Evolutionary conservation across 495 filamentous ascomycete species (phyloP), one percentile per base, ranked within the genome.

Genomic region (Talaromyces wortmannii): DNA sequence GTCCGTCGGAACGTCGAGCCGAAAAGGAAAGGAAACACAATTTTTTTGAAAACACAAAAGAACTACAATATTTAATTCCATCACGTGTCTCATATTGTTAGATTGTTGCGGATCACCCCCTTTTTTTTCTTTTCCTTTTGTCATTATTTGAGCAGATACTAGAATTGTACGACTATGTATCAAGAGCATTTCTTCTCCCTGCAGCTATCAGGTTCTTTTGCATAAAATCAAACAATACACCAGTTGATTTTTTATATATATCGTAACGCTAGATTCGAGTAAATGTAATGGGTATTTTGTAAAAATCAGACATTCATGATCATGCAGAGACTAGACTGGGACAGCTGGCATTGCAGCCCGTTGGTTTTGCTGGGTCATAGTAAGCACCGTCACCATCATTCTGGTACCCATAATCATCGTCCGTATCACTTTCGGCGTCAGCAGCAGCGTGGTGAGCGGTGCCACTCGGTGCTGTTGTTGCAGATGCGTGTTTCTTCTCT

Each of bases 361-460:
- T 83, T 31, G 81, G 80, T 31, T 62, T 60, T 15, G 67, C 65
- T 13, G 80, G 81, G 66, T 83, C 67, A 65, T 83, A 83, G 53
- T 75, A 75, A 6, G 66, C 74, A 13, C 65, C 72, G 6, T 62
- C 68, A 6, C 66, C 60, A 31, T 62, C 65, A 61, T 66, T 63
- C 60, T 64, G 63, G 53, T 70, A 63, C 32, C 61, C 60, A 61
- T 77, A 72, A 33, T 76, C 72, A n/a, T 74, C 74, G 52, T 77
- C 74, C 3, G 68, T 74, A 48, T 76, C 73, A 53, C 72, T 74
- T 44, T 73, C 76, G 10, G 49, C 65, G 43, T 70, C 64, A 4
- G 23, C 23, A 4, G 23, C 23, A 23, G 23, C 23, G 23, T 4
- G 23, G 4, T 23, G 23, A 23, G 23, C 23, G 23, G 23, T 23